Percentiles rank a stretch among this genome's conserved stretches.
These are phyloP conservation scores for Bipolaris zeicola DNA, from an alignment of 2,329 filamentous ascomycete species.

Conservation along the genomic window DNA sequence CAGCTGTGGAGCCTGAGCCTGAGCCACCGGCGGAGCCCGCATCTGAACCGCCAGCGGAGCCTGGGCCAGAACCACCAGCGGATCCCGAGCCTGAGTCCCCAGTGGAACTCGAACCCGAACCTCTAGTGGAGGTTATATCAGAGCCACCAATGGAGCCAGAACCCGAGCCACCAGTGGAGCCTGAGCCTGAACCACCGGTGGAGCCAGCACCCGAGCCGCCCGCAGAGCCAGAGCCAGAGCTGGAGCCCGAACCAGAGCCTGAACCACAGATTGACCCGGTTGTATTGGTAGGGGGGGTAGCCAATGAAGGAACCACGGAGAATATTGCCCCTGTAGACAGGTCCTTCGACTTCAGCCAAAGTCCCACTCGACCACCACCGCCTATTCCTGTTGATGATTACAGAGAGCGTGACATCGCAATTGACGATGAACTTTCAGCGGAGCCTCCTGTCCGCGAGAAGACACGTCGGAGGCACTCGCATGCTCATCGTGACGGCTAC, in stretches of 20 bases:
- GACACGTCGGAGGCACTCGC: slow-evolving; percentile 37
- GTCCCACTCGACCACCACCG: neutral
- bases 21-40: neutral
- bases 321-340: neutral
- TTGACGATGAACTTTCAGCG: slow-evolving; percentile 28
- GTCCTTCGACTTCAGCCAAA: slow-evolving; percentile 5
- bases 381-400: slow-evolving; percentile 5
- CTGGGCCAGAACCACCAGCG: neutral
- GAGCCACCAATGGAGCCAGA: neutral
- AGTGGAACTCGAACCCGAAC: neutral
- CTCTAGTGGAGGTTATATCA: neutral
- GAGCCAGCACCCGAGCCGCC: neutral
- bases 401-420: slow-evolving; percentile 35
- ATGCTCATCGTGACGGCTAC: slow-evolving; percentile 35
- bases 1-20: neutral
- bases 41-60: neutral
- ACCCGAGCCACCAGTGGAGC: neutral
- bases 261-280: slow-evolving; percentile 4
- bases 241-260: neutral
- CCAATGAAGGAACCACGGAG: neutral
- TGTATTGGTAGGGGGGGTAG: neutral
- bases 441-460: slow-evolving; percentile 34
- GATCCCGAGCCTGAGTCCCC: neutral
- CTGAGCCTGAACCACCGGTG: neutral
- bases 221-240: neutral